phyloP scores from a whole-genome alignment of 495 filamentous ascomycete species.

The Usnea hakonensis region DNA sequence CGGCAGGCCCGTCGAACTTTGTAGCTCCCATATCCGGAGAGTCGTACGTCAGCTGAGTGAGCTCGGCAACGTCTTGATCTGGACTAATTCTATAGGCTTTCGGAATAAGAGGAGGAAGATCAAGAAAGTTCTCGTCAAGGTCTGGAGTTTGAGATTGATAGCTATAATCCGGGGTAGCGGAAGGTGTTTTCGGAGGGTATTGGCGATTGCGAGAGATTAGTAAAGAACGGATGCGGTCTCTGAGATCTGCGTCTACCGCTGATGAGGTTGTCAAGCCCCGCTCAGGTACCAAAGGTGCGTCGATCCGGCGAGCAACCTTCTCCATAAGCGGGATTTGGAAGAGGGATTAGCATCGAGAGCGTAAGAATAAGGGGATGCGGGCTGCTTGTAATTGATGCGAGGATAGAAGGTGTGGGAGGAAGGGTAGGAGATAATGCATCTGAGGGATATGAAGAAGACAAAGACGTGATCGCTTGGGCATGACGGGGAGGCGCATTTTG shows the following conservation, averaged over 20 bases:
- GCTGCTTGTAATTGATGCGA: background rate
- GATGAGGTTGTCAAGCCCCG: conserved; percentile 10
- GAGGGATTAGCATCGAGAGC: conserved; percentile 4
- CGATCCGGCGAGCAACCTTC: conserved; percentile 9
- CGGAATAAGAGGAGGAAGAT: background rate
- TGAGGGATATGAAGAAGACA: background rate
- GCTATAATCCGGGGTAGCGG: conserved; percentile 13
- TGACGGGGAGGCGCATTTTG: background rate
- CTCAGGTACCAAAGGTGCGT: conserved; percentile 11
- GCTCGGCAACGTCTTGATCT: conserved; percentile 12
- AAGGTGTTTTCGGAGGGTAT: conserved; percentile 19
- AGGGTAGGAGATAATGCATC: background rate
- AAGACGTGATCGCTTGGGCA: background rate
- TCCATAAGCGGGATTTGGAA: conserved; percentile 16
- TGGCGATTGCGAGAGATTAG: conserved; percentile 18
- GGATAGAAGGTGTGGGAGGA: background rate
- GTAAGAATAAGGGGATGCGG: conserved; percentile 1
- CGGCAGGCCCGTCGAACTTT: conserved; percentile 22
- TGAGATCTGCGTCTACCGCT: conserved; percentile 18
- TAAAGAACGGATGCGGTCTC: conserved; percentile 20
- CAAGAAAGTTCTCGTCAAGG: conserved; percentile 3
- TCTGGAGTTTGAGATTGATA: background rate
- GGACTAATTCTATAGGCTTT: conserved; percentile 1
- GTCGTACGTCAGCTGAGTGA: conserved; percentile 1
- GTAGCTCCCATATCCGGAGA: conserved; percentile 10